Evolutionary conservation across 1,284 basidiomycete species (phyloP), one percentile per base, ranked within the genome.

Genomic region (Ustilago crameri): DNA sequence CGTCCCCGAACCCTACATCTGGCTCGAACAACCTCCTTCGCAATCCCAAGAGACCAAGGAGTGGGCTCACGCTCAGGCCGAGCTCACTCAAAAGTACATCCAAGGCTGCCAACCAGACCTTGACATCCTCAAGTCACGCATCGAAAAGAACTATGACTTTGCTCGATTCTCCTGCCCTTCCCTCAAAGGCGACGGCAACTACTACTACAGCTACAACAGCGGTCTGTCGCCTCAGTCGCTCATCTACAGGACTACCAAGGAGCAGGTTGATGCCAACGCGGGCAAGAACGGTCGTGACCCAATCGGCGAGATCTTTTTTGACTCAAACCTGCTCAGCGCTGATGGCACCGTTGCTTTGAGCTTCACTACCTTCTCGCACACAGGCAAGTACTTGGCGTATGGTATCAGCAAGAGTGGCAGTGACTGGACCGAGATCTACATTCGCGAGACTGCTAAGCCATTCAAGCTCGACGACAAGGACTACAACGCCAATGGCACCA

Each of bases 161-260:
- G 72, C 78, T 5, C 80, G 81, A 23, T 70, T 74, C 62, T 75
- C 74, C 22, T 72, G 74, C 47, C 81, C 81, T 20, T 75, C 78
- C 1, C 60, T 67, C 46, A 81, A 80, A 42, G 71, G 65, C 32
- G 74, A 81, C 35, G 80, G 71, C 35, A 64, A 66, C 15, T 81
- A 75, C 70, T 83, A 83, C 66, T 81, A 80, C 60, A 61, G 47
- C 41, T 82, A 75, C 76, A 83, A 83, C 64, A 51, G 68, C 10
- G 81, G 81, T 15, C 75, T 83, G 17, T 74, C 76, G 20, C 77
- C 81, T 3, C 81, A 83, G 56, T 64, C 70, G 18, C 62, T 75
- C 41, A 78, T 80, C 57, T 83, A 70, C 52, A 48, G 65, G 14
- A 79, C 79, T 20, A 72, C 43, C 35, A 58, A 63, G 34, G 47